phyloP scores from a whole-genome alignment of 2,329 filamentous ascomycete genomes.

The Rutstroemia sp. region DNA sequence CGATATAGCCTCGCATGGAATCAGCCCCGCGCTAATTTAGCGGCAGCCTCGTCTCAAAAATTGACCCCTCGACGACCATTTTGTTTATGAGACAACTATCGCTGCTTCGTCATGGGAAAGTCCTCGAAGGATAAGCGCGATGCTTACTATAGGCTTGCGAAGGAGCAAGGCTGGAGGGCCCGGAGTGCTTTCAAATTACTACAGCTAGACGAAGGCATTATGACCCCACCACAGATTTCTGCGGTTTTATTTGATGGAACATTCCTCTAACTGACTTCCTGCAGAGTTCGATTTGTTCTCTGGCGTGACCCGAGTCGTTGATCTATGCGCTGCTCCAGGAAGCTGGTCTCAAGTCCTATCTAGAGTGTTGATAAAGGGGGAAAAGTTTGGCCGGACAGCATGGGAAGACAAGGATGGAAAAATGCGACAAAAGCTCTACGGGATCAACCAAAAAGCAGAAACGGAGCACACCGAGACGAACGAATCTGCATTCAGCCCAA shows the following conservation, averaged over 20 bases:
- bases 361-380: slow-evolving; percentile 84
- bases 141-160: slow-evolving; percentile 93
- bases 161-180: slow-evolving; percentile 97
- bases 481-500: slow-evolving; percentile 32
- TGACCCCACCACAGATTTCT: slow-evolving; percentile 1
- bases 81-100: not conserved
- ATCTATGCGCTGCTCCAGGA: slow-evolving; percentile 90
- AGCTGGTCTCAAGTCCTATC: slow-evolving; percentile 98
- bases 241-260: not conserved
- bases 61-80: not conserved
- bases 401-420: slow-evolving; percentile 79
- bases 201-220: slow-evolving; percentile 73
- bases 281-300: slow-evolving; percentile 88
- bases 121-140: slow-evolving; percentile 98
- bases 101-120: slow-evolving; percentile 65
- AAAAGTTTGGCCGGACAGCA: slow-evolving; percentile 76
- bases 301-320: slow-evolving; percentile 84
- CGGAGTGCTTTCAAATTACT: slow-evolving; percentile 95
- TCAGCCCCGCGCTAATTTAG: slow-evolving; percentile 5
- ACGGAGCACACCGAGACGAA: slow-evolving; percentile 12
- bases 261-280: not conserved
- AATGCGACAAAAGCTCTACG: slow-evolving; percentile 54
- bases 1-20: slow-evolving; percentile 12
- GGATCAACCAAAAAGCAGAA: slow-evolving; percentile 1
- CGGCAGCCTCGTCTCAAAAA: slow-evolving; percentile 18